A percentile compares a stretch with the other conserved stretches of the same genome.
Conservation (phyloP, 345 rosid species). For the Lumnitzera racemosa region DNA sequence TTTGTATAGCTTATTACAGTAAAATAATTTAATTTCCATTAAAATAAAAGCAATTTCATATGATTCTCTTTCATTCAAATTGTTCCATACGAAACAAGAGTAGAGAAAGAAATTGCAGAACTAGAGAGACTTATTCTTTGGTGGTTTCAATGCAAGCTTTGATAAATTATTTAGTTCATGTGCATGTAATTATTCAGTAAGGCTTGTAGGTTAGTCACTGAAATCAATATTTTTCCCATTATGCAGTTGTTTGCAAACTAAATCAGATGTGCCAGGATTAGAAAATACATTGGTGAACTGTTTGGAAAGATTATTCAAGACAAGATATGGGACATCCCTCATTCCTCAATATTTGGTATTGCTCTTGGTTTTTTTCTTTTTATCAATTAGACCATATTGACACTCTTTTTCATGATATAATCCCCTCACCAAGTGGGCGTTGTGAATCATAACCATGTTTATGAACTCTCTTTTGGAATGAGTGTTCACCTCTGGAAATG, state of each 20-base stretch:
- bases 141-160: too few relatives aligned
- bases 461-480: too few relatives aligned
- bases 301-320: slow-evolving; percentile 62
- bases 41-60: too few relatives aligned
- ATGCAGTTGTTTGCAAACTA: slow-evolving; percentile 64
- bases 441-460: too few relatives aligned
- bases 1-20: too few relatives aligned
- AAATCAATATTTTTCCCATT: background rate
- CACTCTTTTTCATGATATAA: background rate
- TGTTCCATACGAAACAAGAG: too few relatives aligned
- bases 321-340: slow-evolving; percentile 67
- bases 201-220: background rate
- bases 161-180: background rate
- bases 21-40: too few relatives aligned
- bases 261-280: slow-evolving; percentile 44
- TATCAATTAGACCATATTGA: too few relatives aligned
- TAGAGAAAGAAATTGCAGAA: too few relatives aligned
- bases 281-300: slow-evolving; percentile 50
- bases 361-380: background rate
- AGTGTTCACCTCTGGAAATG: too few relatives aligned
- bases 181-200: background rate
- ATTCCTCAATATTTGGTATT: slow-evolving; percentile 74
- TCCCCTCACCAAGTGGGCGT: background rate
- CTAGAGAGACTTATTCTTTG: too few relatives aligned
- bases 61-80: too few relatives aligned